Evolutionary conservation across 192 early-diverging fungal species (phyloP).

Genomic region (Podila horticola): DNA sequence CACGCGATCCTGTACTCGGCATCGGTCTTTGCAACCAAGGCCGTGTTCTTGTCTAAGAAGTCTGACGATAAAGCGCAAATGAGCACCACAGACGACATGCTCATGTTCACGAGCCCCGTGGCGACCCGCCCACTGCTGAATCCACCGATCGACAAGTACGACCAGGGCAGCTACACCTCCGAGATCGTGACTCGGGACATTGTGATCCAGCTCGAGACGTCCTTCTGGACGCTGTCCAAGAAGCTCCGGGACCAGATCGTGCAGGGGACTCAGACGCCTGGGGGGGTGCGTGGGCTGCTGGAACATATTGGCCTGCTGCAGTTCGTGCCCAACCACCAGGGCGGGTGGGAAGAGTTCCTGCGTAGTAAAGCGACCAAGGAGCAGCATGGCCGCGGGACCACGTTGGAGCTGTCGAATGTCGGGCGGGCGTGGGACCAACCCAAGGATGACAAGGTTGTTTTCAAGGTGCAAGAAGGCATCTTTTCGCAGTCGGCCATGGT

Average conservation of each 20-base stretch:
- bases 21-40: slow-evolving; percentile 23
- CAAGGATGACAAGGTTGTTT: background rate
- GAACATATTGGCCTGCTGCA: slow-evolving; percentile 18
- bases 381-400: slow-evolving; percentile 25
- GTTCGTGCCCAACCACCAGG: slow-evolving; percentile 13
- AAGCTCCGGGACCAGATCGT: slow-evolving; percentile 13
- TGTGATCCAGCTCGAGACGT: slow-evolving; percentile 9
- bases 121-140: slow-evolving; percentile 10
- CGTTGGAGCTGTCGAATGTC: slow-evolving; percentile 29
- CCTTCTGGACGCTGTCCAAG: slow-evolving; percentile 24
- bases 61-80: background rate
- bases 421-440: slow-evolving; percentile 24
- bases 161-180: slow-evolving; percentile 22
- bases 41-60: slow-evolving; percentile 20
- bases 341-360: slow-evolving; percentile 30
- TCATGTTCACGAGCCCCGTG: slow-evolving; percentile 11
- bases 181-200: slow-evolving; percentile 22
- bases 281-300: background rate
- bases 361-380: slow-evolving; percentile 19
- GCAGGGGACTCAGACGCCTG: background rate
- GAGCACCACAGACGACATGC: slow-evolving; percentile 13
- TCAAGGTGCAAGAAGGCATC: slow-evolving; percentile 13
- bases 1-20: slow-evolving; percentile 17
- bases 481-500: slow-evolving; percentile 24
- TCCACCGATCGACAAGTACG: slow-evolving; percentile 9